Percentiles rank a stretch among this genome's conserved stretches.
Conservation (phyloP, 1,284 basidiomycete species). For the Ganoderma boninense region DNA sequence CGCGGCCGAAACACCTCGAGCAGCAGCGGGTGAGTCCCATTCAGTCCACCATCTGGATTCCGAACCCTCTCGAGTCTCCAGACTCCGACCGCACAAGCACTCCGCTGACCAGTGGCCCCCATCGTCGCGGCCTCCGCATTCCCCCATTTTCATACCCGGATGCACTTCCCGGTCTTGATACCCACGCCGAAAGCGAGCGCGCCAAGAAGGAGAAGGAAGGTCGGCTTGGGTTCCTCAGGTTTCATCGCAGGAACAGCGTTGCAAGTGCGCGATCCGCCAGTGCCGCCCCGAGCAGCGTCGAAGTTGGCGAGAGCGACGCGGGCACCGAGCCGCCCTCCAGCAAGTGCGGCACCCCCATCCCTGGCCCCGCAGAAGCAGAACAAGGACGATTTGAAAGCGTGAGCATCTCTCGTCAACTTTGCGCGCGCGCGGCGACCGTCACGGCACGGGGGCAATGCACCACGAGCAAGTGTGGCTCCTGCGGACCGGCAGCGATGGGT, state of each 20-base stretch:
- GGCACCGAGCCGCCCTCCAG: slow-evolving; percentile 25
- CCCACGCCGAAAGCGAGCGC: slow-evolving; percentile 15
- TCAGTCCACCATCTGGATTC: neutral
- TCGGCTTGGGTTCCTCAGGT: slow-evolving; percentile 24
- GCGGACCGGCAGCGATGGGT: slow-evolving; percentile 9
- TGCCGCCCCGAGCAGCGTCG: slow-evolving; percentile 7
- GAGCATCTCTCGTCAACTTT: slow-evolving; percentile 22
- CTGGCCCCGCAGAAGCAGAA: slow-evolving; percentile 7
- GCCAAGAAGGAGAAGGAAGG: slow-evolving; percentile 7
- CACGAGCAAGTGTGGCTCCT: slow-evolving; percentile 9
- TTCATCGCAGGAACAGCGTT: slow-evolving; percentile 31
- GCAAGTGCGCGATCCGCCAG: slow-evolving; percentile 26
- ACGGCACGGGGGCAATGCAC: slow-evolving; percentile 2
- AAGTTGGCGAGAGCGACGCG: slow-evolving; percentile 21
- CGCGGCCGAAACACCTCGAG: slow-evolving; percentile 23
- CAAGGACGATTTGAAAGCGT: slow-evolving; percentile 26
- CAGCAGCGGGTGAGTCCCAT: slow-evolving; percentile 30
- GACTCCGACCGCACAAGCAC: neutral
- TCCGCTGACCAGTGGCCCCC: neutral
- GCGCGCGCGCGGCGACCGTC: slow-evolving; percentile 6
- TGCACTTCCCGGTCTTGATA: neutral
- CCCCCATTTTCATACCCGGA: neutral
- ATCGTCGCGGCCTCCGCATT: slow-evolving; percentile 7
- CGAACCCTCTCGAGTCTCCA: neutral
- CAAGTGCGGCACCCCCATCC: slow-evolving; percentile 26